Percentiles rank a stretch among this genome's conserved stretches.
Conservation (phyloP, 2,329 filamentous ascomycete species). For the Sodiomyces alkalinus region DNA sequence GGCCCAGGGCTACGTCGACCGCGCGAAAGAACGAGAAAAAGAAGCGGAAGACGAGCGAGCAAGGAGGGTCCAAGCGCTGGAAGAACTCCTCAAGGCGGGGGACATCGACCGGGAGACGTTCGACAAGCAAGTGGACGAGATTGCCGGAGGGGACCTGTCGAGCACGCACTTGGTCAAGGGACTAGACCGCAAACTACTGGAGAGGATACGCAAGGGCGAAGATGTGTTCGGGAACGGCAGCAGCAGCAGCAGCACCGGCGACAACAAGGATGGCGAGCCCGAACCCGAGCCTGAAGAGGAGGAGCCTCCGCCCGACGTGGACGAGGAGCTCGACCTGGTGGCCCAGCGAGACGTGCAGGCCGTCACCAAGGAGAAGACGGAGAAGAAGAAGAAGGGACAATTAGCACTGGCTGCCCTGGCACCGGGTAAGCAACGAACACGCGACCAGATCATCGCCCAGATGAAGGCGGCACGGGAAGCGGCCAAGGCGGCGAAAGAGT, state of each 20-base stretch:
- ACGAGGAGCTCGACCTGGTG: slow-evolving; percentile 50
- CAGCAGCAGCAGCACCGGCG: no score
- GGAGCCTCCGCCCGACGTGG: slow-evolving; percentile 31
- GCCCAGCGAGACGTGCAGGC: slow-evolving; percentile 39
- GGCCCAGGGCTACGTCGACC: slow-evolving; percentile 70
- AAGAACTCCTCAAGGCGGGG: slow-evolving; percentile 67
- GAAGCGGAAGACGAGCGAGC: slow-evolving; percentile 39
- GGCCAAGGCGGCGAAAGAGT: slow-evolving; percentile 37
- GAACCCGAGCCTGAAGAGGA: slow-evolving; percentile 14
- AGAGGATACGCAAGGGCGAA: slow-evolving; percentile 54
- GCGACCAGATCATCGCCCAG: slow-evolving; percentile 53
- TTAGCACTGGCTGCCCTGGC: slow-evolving; percentile 36
- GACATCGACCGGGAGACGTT: slow-evolving; percentile 73
- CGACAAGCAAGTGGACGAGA: slow-evolving; percentile 56
- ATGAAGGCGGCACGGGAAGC: slow-evolving; percentile 47
- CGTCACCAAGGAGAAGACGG: slow-evolving; percentile 31
- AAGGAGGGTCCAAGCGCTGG: slow-evolving; percentile 59
- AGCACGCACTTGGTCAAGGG: slow-evolving; percentile 87
- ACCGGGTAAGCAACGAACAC: slow-evolving; percentile 44
- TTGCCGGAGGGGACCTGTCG: slow-evolving; percentile 65
- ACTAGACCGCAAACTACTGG: slow-evolving; percentile 68
- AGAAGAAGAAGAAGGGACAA: slow-evolving; percentile 47
- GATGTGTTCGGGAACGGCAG: no score
- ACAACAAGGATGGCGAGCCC: slow-evolving; percentile 15
- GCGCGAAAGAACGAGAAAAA: slow-evolving; percentile 49